Evolutionary conservation across 345 rosid species (phyloP).

Genomic region (Citrus glauca): DNA sequence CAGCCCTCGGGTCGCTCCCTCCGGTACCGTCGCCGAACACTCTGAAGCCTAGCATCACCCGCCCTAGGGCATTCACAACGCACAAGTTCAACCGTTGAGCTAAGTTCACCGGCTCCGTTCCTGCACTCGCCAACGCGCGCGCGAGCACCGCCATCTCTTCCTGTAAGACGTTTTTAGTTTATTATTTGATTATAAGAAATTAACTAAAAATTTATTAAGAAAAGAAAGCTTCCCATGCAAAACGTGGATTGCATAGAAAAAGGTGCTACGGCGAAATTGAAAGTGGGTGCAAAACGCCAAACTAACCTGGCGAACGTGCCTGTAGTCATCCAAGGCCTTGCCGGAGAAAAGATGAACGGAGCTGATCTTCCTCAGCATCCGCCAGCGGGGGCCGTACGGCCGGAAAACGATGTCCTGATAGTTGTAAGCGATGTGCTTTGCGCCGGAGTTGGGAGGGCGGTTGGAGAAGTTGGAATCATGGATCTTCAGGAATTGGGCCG

Average conservation of each 20-base stretch:
- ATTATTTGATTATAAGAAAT: no score
- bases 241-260: no score
- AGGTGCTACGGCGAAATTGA: not conserved
- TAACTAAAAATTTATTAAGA: no score
- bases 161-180: slow-evolving; percentile 17
- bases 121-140: slow-evolving; percentile 37
- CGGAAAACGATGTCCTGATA: slow-evolving; percentile 93
- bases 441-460: slow-evolving; percentile 91
- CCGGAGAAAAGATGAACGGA: slow-evolving; percentile 81
- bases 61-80: slow-evolving; percentile 66
- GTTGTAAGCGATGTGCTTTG: slow-evolving; percentile 79
- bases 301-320: slow-evolving; percentile 72
- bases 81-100: slow-evolving; percentile 68
- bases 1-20: slow-evolving; percentile 56
- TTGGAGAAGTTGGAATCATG: slow-evolving; percentile 85
- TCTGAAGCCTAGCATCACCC: slow-evolving; percentile 73
- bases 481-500: slow-evolving; percentile 67
- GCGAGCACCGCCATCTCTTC: slow-evolving; percentile 53
- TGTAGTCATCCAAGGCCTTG: slow-evolving; percentile 79
- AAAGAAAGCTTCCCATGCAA: no score
- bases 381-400: slow-evolving; percentile 88
- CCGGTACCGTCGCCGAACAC: slow-evolving; percentile 58
- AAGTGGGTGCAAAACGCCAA: not conserved
- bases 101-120: slow-evolving; percentile 36
- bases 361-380: slow-evolving; percentile 77